These are phyloP conservation scores for Chondrostereum purpureum DNA, from an alignment of 1,284 basidiomycete species.

Conservation along the genomic window DNA sequence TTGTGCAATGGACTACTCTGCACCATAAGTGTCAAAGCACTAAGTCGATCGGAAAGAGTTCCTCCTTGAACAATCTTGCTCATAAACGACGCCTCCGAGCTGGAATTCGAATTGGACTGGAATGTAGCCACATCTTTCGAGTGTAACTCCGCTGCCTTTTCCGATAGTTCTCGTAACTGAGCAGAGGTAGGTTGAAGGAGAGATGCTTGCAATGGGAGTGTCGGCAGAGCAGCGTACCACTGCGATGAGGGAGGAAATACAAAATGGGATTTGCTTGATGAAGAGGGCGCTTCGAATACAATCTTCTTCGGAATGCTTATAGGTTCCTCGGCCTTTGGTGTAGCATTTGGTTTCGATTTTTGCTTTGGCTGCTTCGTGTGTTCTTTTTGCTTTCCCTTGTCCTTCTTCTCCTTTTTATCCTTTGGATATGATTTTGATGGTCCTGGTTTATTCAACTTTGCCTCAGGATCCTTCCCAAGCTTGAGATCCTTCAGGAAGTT, in stretches of 20 bases:
- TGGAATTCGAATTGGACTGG: slow-evolving; percentile 24
- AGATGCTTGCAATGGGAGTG: slow-evolving; percentile 14
- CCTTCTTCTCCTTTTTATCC: neutral
- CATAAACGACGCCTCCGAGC: slow-evolving; percentile 77
- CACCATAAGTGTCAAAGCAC: slow-evolving; percentile 86
- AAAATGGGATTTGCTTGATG: slow-evolving; percentile 5
- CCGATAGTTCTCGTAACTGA: slow-evolving; percentile 7
- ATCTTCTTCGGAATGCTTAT: slow-evolving; percentile 3
- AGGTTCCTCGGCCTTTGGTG: neutral
- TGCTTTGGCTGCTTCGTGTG: neutral
- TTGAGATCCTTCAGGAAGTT: slow-evolving; percentile 6
- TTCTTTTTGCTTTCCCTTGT: too few relatives aligned
- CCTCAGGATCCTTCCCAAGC: neutral
- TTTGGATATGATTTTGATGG: neutral
- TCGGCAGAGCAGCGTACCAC: slow-evolving; percentile 4
- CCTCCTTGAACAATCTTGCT: slow-evolving; percentile 80
- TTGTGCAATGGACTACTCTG: slow-evolving; percentile 92
- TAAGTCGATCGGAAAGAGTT: slow-evolving; percentile 90
- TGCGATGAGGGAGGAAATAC: slow-evolving; percentile 4
- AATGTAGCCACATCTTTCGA: slow-evolving; percentile 12
- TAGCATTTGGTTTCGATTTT: neutral
- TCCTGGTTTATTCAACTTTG: neutral
- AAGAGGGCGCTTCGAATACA: slow-evolving; percentile 4
- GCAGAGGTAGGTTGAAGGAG: slow-evolving; percentile 32
- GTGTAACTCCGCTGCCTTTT: slow-evolving; percentile 4